Evolutionary conservation across 257 asterid genomes (phyloP).

Genomic region (Ligustrum vulgare): DNA sequence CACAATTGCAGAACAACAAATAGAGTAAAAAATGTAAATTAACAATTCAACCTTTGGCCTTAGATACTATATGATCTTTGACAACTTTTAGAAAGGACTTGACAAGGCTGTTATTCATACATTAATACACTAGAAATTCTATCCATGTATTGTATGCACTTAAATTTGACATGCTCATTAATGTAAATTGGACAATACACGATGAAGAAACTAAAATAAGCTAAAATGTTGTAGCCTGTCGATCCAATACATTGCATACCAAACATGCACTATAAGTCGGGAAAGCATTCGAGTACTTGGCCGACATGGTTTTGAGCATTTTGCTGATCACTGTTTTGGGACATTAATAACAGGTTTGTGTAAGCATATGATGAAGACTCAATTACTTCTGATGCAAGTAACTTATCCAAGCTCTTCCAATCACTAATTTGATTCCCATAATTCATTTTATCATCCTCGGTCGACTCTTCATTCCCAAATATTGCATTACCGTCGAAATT

Average conservation of each 20-base stretch:
- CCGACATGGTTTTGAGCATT: constrained; percentile 41
- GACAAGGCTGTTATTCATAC: constrained; percentile 12
- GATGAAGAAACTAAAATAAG: background rate
- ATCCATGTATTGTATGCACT: constrained; percentile 24
- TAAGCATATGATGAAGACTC: constrained; percentile 39
- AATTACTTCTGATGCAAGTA: constrained; percentile 33
- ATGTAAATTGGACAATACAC: background rate
- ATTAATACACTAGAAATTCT: constrained; percentile 21
- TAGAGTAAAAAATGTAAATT: constrained; percentile 27
- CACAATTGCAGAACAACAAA: constrained; percentile 31
- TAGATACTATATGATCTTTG: constrained; percentile 3
- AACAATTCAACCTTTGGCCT: constrained; percentile 25
- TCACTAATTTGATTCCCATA: constrained; percentile 37
- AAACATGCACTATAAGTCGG: background rate
- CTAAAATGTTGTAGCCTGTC: background rate
- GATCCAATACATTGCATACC: background rate
- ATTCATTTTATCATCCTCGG: constrained; percentile 34
- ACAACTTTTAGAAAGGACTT: constrained; percentile 2
- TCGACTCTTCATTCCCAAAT: constrained; percentile 31
- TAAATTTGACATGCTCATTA: background rate
- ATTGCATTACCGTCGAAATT: constrained; percentile 24
- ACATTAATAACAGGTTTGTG: constrained; percentile 40
- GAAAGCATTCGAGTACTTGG: constrained; percentile 53
- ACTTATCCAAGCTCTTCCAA: constrained; percentile 54
- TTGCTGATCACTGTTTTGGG: constrained; percentile 30